phyloP scores from a whole-genome alignment of 2,329 filamentous ascomycete species.

The Aspergillus sp. region DNA sequence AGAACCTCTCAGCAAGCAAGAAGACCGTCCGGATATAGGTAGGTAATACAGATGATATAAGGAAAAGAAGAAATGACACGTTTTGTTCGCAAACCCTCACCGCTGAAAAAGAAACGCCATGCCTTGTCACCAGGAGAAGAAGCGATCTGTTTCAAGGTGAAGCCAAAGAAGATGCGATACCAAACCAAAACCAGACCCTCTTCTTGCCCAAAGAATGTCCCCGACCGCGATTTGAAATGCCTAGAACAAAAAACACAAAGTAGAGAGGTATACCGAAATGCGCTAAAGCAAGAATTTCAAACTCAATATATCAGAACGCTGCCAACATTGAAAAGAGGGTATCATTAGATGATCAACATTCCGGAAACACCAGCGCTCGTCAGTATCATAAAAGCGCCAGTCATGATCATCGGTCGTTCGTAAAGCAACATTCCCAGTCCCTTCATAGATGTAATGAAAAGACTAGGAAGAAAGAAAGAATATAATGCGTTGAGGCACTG shows the following conservation, averaged over 20 bases:
- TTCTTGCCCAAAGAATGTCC: background rate
- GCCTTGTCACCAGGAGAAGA: background rate
- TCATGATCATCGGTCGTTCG: slow-evolving; percentile 22
- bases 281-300: background rate
- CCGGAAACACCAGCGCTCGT: slow-evolving; percentile 27
- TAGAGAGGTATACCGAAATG: slow-evolving; percentile 13
- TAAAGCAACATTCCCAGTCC: slow-evolving; percentile 7
- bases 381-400: slow-evolving; percentile 20
- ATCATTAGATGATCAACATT: slow-evolving; percentile 32
- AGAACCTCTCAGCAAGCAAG: background rate
- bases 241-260: slow-evolving; percentile 1
- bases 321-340: slow-evolving; percentile 28
- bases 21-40: slow-evolving; percentile 1
- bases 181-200: background rate
- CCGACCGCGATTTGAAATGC: background rate
- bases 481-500: background rate
- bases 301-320: slow-evolving; percentile 3
- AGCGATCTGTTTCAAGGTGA: background rate
- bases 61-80: background rate
- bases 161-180: background rate
- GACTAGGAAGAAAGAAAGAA: background rate
- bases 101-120: slow-evolving; percentile 1
- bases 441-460: background rate
- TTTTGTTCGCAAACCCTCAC: background rate
- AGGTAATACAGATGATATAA: slow-evolving; percentile 5